Percentiles rank a stretch among this genome's conserved stretches.
Conservation (phyloP, 305 asterid genomes). For the Lippia alba region DNA sequence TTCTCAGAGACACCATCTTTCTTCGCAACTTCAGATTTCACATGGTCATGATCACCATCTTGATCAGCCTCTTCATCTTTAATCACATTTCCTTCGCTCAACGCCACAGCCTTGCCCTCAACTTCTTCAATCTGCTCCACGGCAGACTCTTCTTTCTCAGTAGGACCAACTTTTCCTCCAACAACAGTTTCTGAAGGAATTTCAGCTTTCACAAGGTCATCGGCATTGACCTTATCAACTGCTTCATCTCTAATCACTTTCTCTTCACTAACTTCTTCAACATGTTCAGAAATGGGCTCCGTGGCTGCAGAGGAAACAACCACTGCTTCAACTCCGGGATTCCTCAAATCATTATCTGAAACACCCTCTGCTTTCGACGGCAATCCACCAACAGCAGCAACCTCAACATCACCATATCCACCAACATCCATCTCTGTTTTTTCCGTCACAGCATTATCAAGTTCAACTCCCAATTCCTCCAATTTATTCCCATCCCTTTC, state of each 20-base stretch:
- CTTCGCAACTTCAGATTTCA: constrained; percentile 30
- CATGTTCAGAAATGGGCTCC: no score
- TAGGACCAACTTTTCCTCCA: constrained; percentile 32
- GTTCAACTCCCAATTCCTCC: constrained; percentile 37
- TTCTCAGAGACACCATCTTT: constrained; percentile 25
- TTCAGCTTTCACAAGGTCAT: not conserved
- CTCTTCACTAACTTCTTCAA: constrained; percentile 34
- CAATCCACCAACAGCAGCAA: constrained; percentile 31
- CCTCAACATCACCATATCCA: constrained; percentile 35
- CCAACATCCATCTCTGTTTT: constrained; percentile 27
- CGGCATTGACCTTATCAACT: constrained; percentile 32
- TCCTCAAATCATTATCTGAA: no score
- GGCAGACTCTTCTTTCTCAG: constrained; percentile 36
- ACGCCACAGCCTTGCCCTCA: constrained; percentile 26
- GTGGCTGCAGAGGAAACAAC: no score
- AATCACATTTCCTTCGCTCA: constrained; percentile 33
- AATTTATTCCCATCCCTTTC: constrained; percentile 36
- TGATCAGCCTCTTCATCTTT: constrained; percentile 36
- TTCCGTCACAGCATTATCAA: constrained; percentile 29
- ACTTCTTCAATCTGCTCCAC: constrained; percentile 31
- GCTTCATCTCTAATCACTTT: constrained; percentile 29
- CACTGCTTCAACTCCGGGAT: no score
- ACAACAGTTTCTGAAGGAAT: constrained; percentile 13
- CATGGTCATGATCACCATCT: constrained; percentile 23
- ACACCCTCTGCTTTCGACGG: constrained; percentile 13